Evolutionary conservation across 164 flowering plant species (phyloP).

Genomic region (Vitis labrusca): DNA sequence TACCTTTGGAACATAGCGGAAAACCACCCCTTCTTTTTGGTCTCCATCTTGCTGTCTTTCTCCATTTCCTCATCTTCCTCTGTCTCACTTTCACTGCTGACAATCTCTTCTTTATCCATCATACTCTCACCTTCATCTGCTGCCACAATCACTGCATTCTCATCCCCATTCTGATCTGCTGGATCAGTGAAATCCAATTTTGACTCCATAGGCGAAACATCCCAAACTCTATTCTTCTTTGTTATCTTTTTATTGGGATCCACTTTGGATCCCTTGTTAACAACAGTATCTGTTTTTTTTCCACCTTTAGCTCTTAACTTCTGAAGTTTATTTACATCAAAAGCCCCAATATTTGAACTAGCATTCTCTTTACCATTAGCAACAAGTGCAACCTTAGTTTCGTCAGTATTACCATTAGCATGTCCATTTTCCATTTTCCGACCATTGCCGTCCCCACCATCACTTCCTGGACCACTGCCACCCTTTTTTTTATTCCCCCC

Average conservation of each 20-base stretch:
- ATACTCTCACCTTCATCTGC: constrained; percentile 77
- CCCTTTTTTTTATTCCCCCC: constrained; percentile 50
- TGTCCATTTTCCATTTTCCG: constrained; percentile 57
- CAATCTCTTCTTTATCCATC: constrained; percentile 89
- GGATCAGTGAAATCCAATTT: constrained; percentile 92
- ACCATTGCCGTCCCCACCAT: constrained; percentile 52
- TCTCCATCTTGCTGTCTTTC: constrained; percentile 40
- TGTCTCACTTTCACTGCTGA: constrained; percentile 81
- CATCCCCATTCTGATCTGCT: constrained; percentile 58
- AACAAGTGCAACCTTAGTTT: constrained; percentile 23
- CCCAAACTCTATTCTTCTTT: constrained; percentile 94
- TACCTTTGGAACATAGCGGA: constrained; percentile 97
- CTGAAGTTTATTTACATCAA: constrained; percentile 88
- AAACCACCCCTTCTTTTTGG: constrained; percentile 92
- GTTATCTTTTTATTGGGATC: constrained; percentile 75
- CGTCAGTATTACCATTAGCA: constrained; percentile 39
- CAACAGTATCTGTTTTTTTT: constrained; percentile 62
- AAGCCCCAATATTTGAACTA: constrained; percentile 62
- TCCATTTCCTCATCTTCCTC: constrained; percentile 62
- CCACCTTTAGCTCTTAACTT: constrained; percentile 62
- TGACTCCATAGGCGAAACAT: constrained; percentile 59
- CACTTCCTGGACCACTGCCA: constrained; percentile 40
- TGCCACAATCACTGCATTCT: constrained; percentile 44
- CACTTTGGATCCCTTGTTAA: constrained; percentile 54
- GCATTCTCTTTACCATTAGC: constrained; percentile 59